Evolutionary conservation across 1,139 yeast species (phyloP), one percentile per base, ranked within the genome.

Genomic region (Zygosaccharomyces sapae): DNA sequence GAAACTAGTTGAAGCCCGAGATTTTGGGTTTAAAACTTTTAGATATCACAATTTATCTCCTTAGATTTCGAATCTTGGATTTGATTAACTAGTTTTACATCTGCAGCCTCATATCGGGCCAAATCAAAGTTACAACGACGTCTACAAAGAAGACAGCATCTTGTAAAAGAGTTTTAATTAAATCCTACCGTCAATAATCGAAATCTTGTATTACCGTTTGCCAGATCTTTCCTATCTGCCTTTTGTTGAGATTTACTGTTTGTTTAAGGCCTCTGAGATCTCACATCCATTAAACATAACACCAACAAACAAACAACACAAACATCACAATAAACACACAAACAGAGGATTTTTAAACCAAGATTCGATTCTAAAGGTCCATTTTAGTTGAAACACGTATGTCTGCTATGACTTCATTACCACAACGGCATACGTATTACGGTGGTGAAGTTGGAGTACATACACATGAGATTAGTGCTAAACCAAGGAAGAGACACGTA

Each of bases 401-500:
- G 40, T 24, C 29, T 37, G 9, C 40, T 33, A 52, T 52, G 55
- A 47, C 54, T 30, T 47, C 55, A 7, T 33, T 46, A 38, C 41
- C 50, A 8, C 51, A 55, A 35, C 52, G 61, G 29, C 58, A 57
- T 45, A 57, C 61, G 10, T 56, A 52, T 40, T 57, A 57, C 48
- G 61, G 56, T 16, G 61, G 59, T 16, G 54, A 53, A 12, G 47
- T 55, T 18, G 38, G 44, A 13, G 47, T 51, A 7, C 19, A 31
- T 20, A 38, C 43, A 10, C 35, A 39, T 7, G 38, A 43, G 33
- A 36, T 46, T 31, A 43, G 43, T 34, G 35, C 33, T 7, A 44
- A 44, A 35, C 45, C 39, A 22, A 54, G 41, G 31, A 47, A 67
- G 57, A 58, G 83, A 80, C 48, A 73, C 90, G 56, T 57, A 6